Conservation (phyloP, 352 stramenopile genomes). For the Peronospora tabacina region DNA sequence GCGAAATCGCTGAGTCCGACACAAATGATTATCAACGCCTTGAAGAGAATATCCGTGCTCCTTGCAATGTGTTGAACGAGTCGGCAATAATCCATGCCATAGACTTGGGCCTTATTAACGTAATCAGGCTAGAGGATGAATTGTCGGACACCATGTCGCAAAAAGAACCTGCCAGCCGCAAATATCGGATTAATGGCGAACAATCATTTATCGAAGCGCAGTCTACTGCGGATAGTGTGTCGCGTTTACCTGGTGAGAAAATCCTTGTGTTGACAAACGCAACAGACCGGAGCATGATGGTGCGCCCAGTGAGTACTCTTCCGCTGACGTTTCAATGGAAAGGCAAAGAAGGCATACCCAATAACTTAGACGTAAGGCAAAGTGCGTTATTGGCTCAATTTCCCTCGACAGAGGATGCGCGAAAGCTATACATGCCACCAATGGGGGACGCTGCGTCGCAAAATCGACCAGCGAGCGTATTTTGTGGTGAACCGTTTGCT, state of each 20-base stretch:
- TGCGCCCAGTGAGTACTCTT: constrained; percentile 67
- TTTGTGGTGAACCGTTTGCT: constrained; percentile 40
- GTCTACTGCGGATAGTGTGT: constrained; percentile 2
- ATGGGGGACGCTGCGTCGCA: not conserved
- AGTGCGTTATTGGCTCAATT: constrained; percentile 21
- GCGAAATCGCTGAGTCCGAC: constrained; percentile 22
- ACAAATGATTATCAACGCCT: not conserved
- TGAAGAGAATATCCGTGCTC: not conserved
- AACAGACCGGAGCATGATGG: constrained; percentile 37
- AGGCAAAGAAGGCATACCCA: not conserved
- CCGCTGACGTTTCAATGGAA: constrained; percentile 59
- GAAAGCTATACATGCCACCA: constrained; percentile 13
- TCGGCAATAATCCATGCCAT: constrained; percentile 19
- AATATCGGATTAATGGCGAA: constrained; percentile 60
- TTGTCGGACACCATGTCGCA: constrained; percentile 34
- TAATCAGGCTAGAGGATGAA: constrained; percentile 70
- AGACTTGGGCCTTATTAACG: constrained; percentile 55
- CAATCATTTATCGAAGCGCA: constrained; percentile 19
- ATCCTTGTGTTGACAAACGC: constrained; percentile 54
- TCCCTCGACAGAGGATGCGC: constrained; percentile 26
- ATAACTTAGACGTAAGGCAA: constrained; percentile 9
- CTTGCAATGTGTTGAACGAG: constrained; percentile 2
- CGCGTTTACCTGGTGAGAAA: constrained; percentile 12
- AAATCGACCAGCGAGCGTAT: constrained; percentile 26
- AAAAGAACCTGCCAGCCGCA: constrained; percentile 31